These are phyloP conservation scores for Ceratocystis smalleyi DNA, from an alignment of 2,329 filamentous ascomycete species.

Conservation along the genomic window DNA sequence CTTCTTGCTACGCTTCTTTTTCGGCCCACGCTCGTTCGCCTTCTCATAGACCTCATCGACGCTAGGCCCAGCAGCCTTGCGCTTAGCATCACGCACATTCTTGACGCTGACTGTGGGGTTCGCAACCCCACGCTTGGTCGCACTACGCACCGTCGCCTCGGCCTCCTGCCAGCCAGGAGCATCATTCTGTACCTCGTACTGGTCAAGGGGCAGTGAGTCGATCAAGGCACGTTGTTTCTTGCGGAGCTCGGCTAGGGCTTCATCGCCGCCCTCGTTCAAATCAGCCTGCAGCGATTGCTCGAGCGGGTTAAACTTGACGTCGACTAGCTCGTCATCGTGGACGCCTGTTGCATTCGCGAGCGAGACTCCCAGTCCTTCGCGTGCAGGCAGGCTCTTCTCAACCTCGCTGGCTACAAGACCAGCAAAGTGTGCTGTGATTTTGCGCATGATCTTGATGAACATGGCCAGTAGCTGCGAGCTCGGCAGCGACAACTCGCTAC, in stretches of 20 bases:
- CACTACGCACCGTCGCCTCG: conserved; percentile 56
- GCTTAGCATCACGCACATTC: conserved; percentile 43
- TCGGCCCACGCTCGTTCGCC: conserved; percentile 33
- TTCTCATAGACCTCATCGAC: conserved; percentile 46
- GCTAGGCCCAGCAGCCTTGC: conserved; percentile 47
- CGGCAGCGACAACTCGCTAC: conserved; percentile 60
- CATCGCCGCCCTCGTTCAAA: conserved; percentile 65
- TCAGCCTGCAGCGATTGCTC: conserved; percentile 61
- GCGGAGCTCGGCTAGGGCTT: conserved; percentile 53
- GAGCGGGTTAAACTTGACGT: conserved; percentile 55
- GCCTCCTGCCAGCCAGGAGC: conserved; percentile 49
- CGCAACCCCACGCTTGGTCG: conserved; percentile 40
- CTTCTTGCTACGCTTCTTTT: conserved; percentile 39
- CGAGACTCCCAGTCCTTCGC: conserved; percentile 42
- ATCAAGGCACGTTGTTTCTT: conserved; percentile 79
- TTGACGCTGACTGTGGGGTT: conserved; percentile 71
- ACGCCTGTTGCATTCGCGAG: conserved; percentile 43
- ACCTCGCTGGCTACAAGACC: conserved; percentile 59
- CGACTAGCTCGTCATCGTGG: conserved; percentile 53
- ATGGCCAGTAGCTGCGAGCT: conserved; percentile 77
- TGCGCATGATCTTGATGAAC: conserved; percentile 92
- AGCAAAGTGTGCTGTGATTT: conserved; percentile 66
- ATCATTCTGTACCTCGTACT: conserved; percentile 51
- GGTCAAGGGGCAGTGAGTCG: conserved; percentile 75
- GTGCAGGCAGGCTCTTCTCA: conserved; percentile 46